phyloP scores from a whole-genome alignment of 345 rosid genomes.

The Aegle marmelos region DNA sequence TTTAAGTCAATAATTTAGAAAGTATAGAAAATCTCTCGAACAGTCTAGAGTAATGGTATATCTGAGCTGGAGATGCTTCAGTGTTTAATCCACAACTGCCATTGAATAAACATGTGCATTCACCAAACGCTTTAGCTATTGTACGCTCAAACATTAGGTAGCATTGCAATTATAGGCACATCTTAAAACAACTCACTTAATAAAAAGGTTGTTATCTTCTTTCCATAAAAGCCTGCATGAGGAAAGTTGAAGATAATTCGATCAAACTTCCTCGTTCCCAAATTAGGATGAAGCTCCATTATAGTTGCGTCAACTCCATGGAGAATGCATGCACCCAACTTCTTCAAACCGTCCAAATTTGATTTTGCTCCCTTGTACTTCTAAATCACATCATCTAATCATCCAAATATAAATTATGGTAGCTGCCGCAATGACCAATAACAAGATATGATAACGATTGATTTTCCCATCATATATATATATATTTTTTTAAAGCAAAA shows the following conservation, averaged over 20 bases:
- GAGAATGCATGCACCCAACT: slow-evolving; percentile 37
- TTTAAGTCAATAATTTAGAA: too few relatives aligned
- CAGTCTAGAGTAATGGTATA: too few relatives aligned
- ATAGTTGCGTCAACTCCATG: slow-evolving; percentile 57
- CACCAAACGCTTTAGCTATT: too few relatives aligned
- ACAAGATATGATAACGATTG: neutral
- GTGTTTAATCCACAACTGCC: too few relatives aligned
- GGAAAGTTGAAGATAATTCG: slow-evolving; percentile 60
- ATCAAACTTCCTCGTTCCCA: slow-evolving; percentile 42
- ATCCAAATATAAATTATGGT: neutral
- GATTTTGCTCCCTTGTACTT: slow-evolving; percentile 44
- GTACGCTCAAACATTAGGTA: too few relatives aligned
- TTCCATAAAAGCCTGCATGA: slow-evolving; percentile 58
- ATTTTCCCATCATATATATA: too few relatives aligned
- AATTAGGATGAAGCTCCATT: slow-evolving; percentile 30
- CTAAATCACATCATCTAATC: slow-evolving; percentile 34
- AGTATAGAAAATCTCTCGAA: too few relatives aligned
- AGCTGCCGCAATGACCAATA: neutral
- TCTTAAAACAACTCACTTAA: slow-evolving; percentile 24
- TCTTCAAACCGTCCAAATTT: slow-evolving; percentile 34
- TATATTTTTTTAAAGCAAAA: too few relatives aligned
- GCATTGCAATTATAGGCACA: too few relatives aligned
- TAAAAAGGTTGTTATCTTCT: slow-evolving; percentile 26
- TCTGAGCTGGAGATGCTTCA: too few relatives aligned
- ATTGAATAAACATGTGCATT: too few relatives aligned